Evolutionary conservation across 2,329 filamentous ascomycete genomes (phyloP), one percentile per base, ranked within the genome.

Genomic region (Aureobasidium sp.): DNA sequence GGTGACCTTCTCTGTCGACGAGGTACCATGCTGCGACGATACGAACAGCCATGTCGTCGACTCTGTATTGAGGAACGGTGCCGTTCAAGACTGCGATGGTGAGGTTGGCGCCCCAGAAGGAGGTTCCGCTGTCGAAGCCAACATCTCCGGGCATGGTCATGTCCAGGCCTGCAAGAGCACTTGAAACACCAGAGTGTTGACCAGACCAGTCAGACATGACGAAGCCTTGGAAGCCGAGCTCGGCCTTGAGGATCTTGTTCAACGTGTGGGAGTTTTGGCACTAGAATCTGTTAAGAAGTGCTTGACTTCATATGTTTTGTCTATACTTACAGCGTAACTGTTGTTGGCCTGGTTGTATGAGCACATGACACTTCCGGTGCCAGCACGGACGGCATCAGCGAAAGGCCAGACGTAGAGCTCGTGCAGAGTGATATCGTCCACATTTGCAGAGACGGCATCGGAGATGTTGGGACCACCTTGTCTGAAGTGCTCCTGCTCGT

Each of bases 81-180:
- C 92, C 92, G 70, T 97, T 97, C 67, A 96, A 75, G 6, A 97
- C 86, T 1, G 90, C 90, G 52, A 96, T 78, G 2, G 93, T 97
- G 67, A 97, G 75, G 74, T 97, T 97, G 32, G 86, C 78, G 10
- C 93, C 93, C 88, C 89, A 96, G 79, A 81, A 95, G 21, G 86
- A 87, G 55, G 76, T 74, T 7, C 89, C 89, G 4, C 82, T 84
- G 73, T 88, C 84, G 76, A 97, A 96, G 25, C 76, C 66, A 1
- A 88, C 88, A 71, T 97, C 93, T 60, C 90, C 90, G 1, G 89
- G 89, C 90, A 94, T 94, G n/a, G 82, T 82, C 89, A 94, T 91
- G 72, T 95, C 91, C 29, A 94, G 78, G 42, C 90, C 90, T 27
- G 89, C 88, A 41, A 85, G 78, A 3, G 89, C 86, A 39, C 81